phyloP scores from a whole-genome alignment of 768 basidiomycete species.

The Cystoderma amianthinum region DNA sequence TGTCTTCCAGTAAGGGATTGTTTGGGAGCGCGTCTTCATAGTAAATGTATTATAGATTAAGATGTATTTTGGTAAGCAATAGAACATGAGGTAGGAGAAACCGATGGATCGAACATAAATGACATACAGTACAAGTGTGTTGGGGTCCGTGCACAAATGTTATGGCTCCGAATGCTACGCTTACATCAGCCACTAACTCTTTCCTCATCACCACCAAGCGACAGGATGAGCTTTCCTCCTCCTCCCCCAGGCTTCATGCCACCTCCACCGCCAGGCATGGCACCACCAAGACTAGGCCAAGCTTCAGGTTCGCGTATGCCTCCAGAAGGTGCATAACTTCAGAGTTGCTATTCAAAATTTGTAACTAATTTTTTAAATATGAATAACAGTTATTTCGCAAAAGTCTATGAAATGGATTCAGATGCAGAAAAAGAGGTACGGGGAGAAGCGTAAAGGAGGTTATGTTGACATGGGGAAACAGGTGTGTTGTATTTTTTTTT shows the following conservation, averaged over 20 bases:
- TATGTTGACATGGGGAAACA: slow-evolving; percentile 92
- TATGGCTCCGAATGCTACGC: slow-evolving; percentile 13
- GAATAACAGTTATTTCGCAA: slow-evolving; percentile 57
- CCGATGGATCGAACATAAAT: background rate
- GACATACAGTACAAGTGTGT: too few species aligned
- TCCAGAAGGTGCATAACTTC: slow-evolving; percentile 32
- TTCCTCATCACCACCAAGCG: slow-evolving; percentile 26
- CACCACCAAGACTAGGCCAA: slow-evolving; percentile 18
- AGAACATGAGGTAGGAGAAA: too few species aligned
- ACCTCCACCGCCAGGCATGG: slow-evolving; percentile 52
- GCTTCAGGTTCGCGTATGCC: slow-evolving; percentile 38
- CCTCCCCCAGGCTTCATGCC: slow-evolving; percentile 48
- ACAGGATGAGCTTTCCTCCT: slow-evolving; percentile 52
- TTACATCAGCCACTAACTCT: slow-evolving; percentile 37
- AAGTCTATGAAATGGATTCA: slow-evolving; percentile 97
- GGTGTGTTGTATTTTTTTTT: slow-evolving; percentile 35
- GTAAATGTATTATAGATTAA: slow-evolving; percentile 8
- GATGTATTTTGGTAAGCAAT: too few species aligned
- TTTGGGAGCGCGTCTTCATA: slow-evolving; percentile 34
- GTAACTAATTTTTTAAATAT: slow-evolving; percentile 13
- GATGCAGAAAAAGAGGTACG: slow-evolving; percentile 89
- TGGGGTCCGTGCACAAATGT: slow-evolving; percentile 32
- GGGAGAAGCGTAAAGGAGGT: slow-evolving; percentile 84
- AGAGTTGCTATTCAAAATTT: slow-evolving; percentile 1
- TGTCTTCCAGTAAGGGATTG: slow-evolving; percentile 57